Evolutionary conservation across 2,329 filamentous ascomycete genomes (phyloP).

Genomic region (Aspergillus sp.): DNA sequence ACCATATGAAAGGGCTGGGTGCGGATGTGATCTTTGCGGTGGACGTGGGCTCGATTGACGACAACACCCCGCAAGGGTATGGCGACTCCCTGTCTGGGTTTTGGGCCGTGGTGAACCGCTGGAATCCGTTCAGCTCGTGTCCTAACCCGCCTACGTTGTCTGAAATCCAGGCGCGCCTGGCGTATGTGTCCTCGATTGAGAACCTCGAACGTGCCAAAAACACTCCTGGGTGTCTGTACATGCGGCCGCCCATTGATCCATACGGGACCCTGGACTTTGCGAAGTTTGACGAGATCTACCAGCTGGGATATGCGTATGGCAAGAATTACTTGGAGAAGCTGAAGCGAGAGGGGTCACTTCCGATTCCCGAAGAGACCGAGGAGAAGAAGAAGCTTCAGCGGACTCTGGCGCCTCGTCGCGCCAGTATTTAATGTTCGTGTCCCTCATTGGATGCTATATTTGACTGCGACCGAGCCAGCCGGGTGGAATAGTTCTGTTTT

Average conservation of each 20-base stretch:
- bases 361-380: constrained; percentile 69
- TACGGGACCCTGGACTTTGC: constrained; percentile 96
- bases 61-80: constrained; percentile 86
- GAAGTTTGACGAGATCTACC: constrained; percentile 96
- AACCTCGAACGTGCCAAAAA: constrained; percentile 91
- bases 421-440: constrained; percentile 59
- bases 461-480: not conserved
- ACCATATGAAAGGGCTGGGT: constrained; percentile 93
- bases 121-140: constrained; percentile 88
- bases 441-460: not conserved
- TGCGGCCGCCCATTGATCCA: constrained; percentile 89
- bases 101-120: constrained; percentile 93
- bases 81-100: constrained; percentile 93
- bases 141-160: constrained; percentile 93
- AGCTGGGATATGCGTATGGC: constrained; percentile 83
- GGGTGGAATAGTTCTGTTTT: not conserved
- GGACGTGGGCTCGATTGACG: constrained; percentile 90
- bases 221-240: constrained; percentile 88
- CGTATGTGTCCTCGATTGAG: constrained; percentile 93
- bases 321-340: constrained; percentile 76
- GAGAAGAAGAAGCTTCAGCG: constrained; percentile 74
- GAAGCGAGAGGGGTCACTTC: constrained; percentile 75
- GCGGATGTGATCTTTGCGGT: constrained; percentile 94
- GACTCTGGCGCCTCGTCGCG: constrained; percentile 76
- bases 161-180: constrained; percentile 91